Conservation (phyloP, 139 green algal genomes). For the Micractinium conductrix region DNA sequence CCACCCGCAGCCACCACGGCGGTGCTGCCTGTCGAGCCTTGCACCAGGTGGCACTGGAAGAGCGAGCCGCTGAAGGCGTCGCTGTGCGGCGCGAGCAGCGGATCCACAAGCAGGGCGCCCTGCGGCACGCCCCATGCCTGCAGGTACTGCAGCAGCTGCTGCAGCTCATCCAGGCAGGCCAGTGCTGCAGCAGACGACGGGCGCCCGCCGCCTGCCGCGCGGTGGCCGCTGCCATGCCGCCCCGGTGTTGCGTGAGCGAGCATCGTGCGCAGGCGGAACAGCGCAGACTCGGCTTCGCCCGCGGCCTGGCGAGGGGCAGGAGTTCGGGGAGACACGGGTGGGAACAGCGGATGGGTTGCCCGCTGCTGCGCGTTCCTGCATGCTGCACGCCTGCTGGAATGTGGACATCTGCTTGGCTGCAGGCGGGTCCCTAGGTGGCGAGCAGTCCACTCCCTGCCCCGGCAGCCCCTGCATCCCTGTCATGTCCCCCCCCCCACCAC, state of each 20-base stretch:
- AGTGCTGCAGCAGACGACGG: neutral
- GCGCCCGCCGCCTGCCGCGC: neutral
- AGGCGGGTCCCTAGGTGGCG: neutral
- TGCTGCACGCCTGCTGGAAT: too few relatives aligned
- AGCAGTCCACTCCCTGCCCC: neutral
- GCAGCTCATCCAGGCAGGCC: constrained; percentile 38
- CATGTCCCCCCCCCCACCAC: neutral
- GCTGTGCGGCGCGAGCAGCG: constrained; percentile 73
- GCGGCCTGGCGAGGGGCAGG: constrained; percentile 40
- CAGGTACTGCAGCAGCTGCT: constrained; percentile 42
- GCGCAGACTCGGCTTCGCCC: constrained; percentile 48
- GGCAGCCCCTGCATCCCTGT: neutral
- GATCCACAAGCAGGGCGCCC: constrained; percentile 71
- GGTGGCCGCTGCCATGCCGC: neutral
- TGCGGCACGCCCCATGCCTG: constrained; percentile 61
- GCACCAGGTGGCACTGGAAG: constrained; percentile 69
- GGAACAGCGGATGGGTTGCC: too few relatives aligned
- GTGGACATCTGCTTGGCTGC: neutral
- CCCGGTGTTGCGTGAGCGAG: constrained; percentile 31
- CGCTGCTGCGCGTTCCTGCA: too few relatives aligned
- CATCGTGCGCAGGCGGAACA: constrained; percentile 38
- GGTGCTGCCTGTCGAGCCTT: constrained; percentile 20
- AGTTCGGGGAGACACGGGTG: neutral
- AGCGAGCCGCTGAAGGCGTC: constrained; percentile 77
- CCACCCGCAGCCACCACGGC: constrained; percentile 65